A percentile compares a stretch with the other conserved stretches of the same genome.
Evolutionary conservation across 73 alveolate genomes (phyloP).

Genomic region (Tetrahymena elliotti): DNA sequence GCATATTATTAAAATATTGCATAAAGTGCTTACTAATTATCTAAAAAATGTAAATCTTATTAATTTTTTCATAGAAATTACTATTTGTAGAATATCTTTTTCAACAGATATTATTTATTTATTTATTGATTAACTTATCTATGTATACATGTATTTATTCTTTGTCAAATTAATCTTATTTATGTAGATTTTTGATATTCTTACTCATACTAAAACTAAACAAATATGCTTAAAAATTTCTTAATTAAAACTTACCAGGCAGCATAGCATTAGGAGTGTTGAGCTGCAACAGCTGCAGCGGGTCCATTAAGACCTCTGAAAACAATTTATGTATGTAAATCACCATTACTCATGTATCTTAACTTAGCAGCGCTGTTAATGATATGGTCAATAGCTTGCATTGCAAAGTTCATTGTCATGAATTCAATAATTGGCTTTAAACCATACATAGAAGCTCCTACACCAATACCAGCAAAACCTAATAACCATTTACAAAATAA

Average conservation of each 20-base stretch:
- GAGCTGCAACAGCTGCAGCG: conserved; percentile 90
- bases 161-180: not conserved
- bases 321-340: conserved; percentile 60
- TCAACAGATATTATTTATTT: not conserved
- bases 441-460: conserved; percentile 86
- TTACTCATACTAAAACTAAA: not conserved
- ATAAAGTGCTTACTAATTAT: not conserved
- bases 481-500: not conserved
- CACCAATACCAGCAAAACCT: conserved; percentile 89
- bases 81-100: not conserved
- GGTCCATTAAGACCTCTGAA: conserved; percentile 90
- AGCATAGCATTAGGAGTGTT: conserved; percentile 86
- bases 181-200: not conserved
- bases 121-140: not conserved
- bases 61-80: not conserved
- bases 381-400: conserved; percentile 79
- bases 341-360: conserved; percentile 83
- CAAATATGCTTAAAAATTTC: not conserved
- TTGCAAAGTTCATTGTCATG: conserved; percentile 86
- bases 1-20: not conserved
- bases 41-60: not conserved
- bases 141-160: not conserved
- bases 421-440: conserved; percentile 79
- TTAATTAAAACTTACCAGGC: conserved; percentile 45
- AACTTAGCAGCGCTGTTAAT: conserved; percentile 78